These are phyloP conservation scores for Dactylonectria estremocensis DNA, from an alignment of 2,329 filamentous ascomycete species.

Conservation along the genomic window DNA sequence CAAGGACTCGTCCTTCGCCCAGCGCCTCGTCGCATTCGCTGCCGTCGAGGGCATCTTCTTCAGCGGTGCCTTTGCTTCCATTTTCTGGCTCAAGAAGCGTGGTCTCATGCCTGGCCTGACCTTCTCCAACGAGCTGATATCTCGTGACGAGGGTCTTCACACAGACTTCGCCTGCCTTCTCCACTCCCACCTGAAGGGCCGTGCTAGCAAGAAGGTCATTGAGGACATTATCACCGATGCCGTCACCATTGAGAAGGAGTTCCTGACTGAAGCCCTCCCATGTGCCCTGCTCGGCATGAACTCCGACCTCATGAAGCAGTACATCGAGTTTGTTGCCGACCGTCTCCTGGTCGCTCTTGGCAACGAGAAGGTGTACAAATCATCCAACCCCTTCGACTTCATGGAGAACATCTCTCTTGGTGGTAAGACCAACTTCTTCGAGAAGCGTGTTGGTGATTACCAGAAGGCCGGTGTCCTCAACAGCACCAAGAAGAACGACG, in stretches of 20 bases:
- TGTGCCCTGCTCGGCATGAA: conserved; percentile 98
- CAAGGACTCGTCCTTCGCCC: conserved; percentile 93
- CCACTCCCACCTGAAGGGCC: conserved; percentile 97
- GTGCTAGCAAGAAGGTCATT: conserved; percentile 86
- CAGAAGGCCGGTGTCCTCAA: conserved; percentile 99
- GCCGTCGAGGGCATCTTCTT: conserved; percentile 99
- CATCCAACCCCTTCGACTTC: conserved; percentile 98
- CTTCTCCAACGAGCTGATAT: conserved; percentile 99
- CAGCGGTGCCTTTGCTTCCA: conserved; percentile 97
- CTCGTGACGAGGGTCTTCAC: conserved; percentile 98
- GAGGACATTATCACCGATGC: conserved; percentile 94
- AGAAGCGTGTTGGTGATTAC: conserved; percentile 99
- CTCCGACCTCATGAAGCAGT: conserved; percentile 96
- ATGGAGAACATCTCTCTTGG: conserved; percentile 99
- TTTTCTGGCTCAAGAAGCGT: conserved; percentile 99
- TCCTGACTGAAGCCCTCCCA: conserved; percentile 95
- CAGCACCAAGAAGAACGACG: conserved; percentile 82
- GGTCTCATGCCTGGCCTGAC: conserved; percentile 98
- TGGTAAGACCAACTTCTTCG: conserved; percentile 99
- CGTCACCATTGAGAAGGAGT: conserved; percentile 96
- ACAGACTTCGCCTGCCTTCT: conserved; percentile 98
- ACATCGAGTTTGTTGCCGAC: conserved; percentile 99
- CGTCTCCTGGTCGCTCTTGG: conserved; percentile 93
- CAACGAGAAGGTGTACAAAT: conserved; percentile 94
- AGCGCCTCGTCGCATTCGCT: conserved; percentile 95